These are phyloP conservation scores for Exophiala mesophila DNA, from an alignment of 2,329 filamentous ascomycete genomes.

Conservation along the genomic window DNA sequence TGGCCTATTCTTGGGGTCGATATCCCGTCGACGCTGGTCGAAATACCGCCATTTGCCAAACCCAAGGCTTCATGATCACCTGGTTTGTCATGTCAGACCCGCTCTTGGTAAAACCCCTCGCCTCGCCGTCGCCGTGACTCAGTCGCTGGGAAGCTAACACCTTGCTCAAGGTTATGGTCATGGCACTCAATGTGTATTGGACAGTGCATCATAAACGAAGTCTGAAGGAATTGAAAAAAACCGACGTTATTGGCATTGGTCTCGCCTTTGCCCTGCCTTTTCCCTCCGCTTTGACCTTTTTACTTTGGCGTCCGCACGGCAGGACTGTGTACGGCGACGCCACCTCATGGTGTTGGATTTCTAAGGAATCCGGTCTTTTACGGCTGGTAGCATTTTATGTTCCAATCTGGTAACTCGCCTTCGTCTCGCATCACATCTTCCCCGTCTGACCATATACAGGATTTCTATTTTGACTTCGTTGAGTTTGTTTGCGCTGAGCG, in stretches of 20 bases:
- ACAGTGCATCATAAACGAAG: constrained; percentile 13
- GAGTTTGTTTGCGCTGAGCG: constrained; percentile 14
- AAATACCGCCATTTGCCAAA: constrained; percentile 15
- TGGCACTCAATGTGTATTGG: constrained; percentile 18
- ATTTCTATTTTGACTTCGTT: constrained; percentile 13
- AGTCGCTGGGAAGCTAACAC: not conserved
- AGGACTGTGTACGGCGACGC: constrained; percentile 16
- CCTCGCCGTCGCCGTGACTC: not conserved
- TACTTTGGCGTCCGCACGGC: constrained; percentile 17
- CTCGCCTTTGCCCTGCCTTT: constrained; percentile 13
- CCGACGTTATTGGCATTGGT: constrained; percentile 12
- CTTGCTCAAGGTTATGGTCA: constrained; percentile 12
- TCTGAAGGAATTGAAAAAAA: constrained; percentile 10
- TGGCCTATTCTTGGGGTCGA: constrained; percentile 17
- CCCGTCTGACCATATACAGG: constrained; percentile 3
- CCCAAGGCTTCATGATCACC: constrained; percentile 15
- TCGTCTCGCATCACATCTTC: not conserved
- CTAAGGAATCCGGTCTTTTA: constrained; percentile 12
- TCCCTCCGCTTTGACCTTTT: constrained; percentile 14
- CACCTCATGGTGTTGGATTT: constrained; percentile 21
- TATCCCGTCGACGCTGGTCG: constrained; percentile 14
- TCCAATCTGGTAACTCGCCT: constrained; percentile 12
- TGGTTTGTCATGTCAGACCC: constrained; percentile 23
- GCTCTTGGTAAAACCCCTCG: constrained; percentile 13
- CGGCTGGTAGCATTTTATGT: constrained; percentile 16